A percentile compares a stretch with the other conserved stretches of the same genome.
phyloP scores from a whole-genome alignment of 352 stramenopile species.

The Thraustotheca clavata region DNA sequence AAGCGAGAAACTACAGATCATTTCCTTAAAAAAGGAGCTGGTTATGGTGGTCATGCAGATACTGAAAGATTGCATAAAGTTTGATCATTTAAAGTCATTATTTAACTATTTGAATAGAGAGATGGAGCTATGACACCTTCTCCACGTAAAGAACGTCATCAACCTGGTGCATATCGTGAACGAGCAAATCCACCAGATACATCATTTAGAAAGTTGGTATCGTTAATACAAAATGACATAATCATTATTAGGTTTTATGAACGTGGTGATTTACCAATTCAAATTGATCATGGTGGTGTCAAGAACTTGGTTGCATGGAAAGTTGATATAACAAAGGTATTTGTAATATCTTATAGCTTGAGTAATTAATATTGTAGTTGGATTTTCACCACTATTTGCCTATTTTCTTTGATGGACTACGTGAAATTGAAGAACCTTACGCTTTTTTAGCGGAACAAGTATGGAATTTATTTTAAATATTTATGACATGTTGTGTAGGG shows the following conservation, averaged over 20 bases:
- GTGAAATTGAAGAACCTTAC: conserved; percentile 95
- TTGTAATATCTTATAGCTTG: neutral
- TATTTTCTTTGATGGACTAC: conserved; percentile 97
- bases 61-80: conserved; percentile 44
- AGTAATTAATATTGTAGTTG: conserved; percentile 40
- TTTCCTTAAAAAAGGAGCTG: conserved; percentile 89
- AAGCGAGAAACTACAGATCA: conserved; percentile 73
- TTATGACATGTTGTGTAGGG: conserved; percentile 33
- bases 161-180: conserved; percentile 84
- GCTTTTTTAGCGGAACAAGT: conserved; percentile 90
- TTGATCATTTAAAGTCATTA: neutral
- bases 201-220: conserved; percentile 52
- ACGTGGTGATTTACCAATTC: conserved; percentile 92
- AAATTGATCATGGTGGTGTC: conserved; percentile 94
- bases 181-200: conserved; percentile 90
- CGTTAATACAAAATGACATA: neutral
- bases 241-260: conserved; percentile 79
- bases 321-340: conserved; percentile 88
- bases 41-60: conserved; percentile 76
- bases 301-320: conserved; percentile 97
- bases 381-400: conserved; percentile 98
- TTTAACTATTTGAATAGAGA: conserved; percentile 25
- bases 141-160: conserved; percentile 33
- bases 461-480: neutral
- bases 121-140: conserved; percentile 37